These are phyloP conservation scores for Trametes elegans DNA, from an alignment of 768 basidiomycete species.

Conservation along the genomic window DNA sequence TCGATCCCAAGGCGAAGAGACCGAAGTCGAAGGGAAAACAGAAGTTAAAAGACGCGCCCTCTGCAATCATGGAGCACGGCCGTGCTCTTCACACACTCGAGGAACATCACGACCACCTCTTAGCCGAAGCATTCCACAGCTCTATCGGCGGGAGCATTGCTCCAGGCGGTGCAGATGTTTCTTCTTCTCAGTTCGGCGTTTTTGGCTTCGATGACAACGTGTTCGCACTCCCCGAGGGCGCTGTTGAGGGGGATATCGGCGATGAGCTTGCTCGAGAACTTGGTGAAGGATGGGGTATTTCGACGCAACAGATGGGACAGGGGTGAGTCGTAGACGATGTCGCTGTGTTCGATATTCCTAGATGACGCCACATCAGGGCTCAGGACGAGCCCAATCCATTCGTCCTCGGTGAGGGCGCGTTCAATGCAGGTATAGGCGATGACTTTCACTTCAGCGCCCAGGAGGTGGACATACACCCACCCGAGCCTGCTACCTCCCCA, in stretches of 20 bases:
- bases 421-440: background rate
- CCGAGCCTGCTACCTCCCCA: slow-evolving; percentile 27
- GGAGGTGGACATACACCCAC: slow-evolving; percentile 11
- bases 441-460: slow-evolving; percentile 18
- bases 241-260: slow-evolving; percentile 61
- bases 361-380: background rate
- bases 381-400: slow-evolving; percentile 24
- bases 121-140: slow-evolving; percentile 63
- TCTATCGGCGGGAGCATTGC: slow-evolving; percentile 45
- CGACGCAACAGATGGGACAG: background rate
- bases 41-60: slow-evolving; percentile 30
- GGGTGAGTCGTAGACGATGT: background rate
- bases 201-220: slow-evolving; percentile 48
- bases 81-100: slow-evolving; percentile 53
- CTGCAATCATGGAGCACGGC: slow-evolving; percentile 11
- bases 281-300: slow-evolving; percentile 64
- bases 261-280: slow-evolving; percentile 76
- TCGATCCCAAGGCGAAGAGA: slow-evolving; percentile 38
- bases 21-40: slow-evolving; percentile 21
- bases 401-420: background rate
- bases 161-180: slow-evolving; percentile 35
- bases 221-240: slow-evolving; percentile 49
- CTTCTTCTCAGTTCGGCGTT: slow-evolving; percentile 54
- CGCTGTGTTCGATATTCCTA: background rate
- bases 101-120: slow-evolving; percentile 66